A percentile compares a stretch with the other conserved stretches of the same genome.
Evolutionary conservation across 768 basidiomycete species (phyloP).

Genomic region (Kwoniella heveanensis): DNA sequence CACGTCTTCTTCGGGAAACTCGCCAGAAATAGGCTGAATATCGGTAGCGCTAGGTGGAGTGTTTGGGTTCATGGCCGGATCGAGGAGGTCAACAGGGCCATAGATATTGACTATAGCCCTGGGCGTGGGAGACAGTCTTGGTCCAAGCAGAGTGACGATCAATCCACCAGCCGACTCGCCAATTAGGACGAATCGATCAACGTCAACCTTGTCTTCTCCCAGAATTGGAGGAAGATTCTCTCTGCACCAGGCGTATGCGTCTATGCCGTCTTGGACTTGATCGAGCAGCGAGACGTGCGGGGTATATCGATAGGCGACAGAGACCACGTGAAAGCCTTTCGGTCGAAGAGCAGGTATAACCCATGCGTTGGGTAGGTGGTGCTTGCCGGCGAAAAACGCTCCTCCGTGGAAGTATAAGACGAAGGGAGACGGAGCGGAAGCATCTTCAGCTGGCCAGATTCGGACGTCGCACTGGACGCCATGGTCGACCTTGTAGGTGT

Average conservation of each 20-base stretch:
- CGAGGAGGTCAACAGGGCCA: conserved; percentile 7
- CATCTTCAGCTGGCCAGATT: conserved; percentile 12
- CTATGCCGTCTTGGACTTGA: conserved; percentile 14
- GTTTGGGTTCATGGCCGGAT: background rate
- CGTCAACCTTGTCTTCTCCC: conserved; percentile 11
- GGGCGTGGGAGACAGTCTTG: conserved; percentile 5
- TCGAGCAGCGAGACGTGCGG: conserved; percentile 22
- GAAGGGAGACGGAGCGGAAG: background rate
- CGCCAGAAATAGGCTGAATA: conserved; percentile 5
- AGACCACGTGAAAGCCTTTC: conserved; percentile 22
- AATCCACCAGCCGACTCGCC: conserved; percentile 26
- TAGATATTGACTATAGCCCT: conserved; percentile 15
- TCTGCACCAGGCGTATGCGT: conserved; percentile 22
- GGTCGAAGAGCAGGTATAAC: conserved; percentile 22
- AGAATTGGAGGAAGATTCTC: conserved; percentile 12
- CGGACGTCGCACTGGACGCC: conserved; percentile 14
- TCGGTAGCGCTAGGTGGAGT: conserved; percentile 2
- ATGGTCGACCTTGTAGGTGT: conserved; percentile 5
- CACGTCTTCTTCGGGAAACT: conserved; percentile 13
- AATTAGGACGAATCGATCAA: conserved; percentile 7
- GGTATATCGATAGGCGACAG: conserved; percentile 18
- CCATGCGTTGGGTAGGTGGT: conserved; percentile 21
- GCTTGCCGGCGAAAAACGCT: conserved; percentile 16
- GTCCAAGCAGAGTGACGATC: conserved; percentile 8
- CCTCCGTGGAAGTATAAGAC: conserved; percentile 13